Evolutionary conservation across 2,329 filamentous ascomycete species (phyloP).

Genomic region (Trichoderma hamatum): DNA sequence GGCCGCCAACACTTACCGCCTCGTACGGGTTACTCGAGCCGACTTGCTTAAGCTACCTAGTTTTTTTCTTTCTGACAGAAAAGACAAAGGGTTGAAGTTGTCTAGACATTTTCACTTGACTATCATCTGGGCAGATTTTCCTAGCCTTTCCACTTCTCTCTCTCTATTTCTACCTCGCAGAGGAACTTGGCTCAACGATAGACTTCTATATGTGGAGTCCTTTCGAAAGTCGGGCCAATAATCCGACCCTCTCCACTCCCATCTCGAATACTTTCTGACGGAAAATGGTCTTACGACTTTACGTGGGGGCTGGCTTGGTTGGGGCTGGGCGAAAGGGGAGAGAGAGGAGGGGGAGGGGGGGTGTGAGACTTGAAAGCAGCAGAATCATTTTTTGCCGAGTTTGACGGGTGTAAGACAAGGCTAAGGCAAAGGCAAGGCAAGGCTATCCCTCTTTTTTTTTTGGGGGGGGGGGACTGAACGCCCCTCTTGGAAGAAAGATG

Average conservation of each 20-base stretch:
- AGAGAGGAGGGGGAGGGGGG: too few relatives aligned
- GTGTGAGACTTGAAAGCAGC: neutral
- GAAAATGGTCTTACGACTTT: neutral
- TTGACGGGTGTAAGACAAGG: neutral
- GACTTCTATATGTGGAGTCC: conserved; percentile 4
- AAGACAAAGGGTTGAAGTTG: neutral
- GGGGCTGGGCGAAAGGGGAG: too few relatives aligned
- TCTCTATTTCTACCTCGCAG: too few relatives aligned
- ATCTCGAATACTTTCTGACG: neutral
- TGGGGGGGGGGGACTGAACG: neutral
- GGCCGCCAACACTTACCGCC: neutral
- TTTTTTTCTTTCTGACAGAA: neutral
- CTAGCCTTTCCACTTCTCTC: neutral
- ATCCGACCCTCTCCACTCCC: neutral
- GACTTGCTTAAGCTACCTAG: neutral
- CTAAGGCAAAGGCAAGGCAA: too few relatives aligned
- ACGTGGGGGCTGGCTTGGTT: neutral
- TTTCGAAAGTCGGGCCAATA: neutral
- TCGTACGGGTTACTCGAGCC: neutral
- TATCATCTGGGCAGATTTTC: too few relatives aligned
- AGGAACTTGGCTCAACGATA: conserved; percentile 13
- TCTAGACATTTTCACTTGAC: neutral
- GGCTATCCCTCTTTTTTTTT: neutral
- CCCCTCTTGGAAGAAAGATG: neutral
- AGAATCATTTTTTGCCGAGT: neutral